These are phyloP conservation scores for Chaetothyriales sp. DNA, from an alignment of 2,329 filamentous ascomycete species.

Conservation along the genomic window DNA sequence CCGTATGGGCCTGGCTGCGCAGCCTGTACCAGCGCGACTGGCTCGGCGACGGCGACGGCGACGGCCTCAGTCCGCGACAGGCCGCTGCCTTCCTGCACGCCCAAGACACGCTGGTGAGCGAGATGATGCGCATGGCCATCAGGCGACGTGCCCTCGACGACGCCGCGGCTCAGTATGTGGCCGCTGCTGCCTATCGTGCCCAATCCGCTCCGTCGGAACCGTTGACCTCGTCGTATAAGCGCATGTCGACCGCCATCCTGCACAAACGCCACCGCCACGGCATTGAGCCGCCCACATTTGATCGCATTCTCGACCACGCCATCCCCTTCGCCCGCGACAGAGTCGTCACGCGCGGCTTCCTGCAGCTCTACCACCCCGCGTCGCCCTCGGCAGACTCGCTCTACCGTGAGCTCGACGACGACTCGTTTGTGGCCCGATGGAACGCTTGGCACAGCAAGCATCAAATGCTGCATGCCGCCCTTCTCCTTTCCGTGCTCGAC, in stretches of 20 bases:
- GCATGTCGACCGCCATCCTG: constrained; percentile 22
- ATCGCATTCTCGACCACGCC: constrained; percentile 21
- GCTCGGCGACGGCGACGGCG: not conserved
- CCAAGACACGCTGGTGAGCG: constrained; percentile 12
- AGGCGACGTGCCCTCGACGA: constrained; percentile 8
- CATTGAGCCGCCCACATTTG: constrained; percentile 22
- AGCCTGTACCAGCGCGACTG: constrained; percentile 10
- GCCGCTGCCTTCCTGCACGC: constrained; percentile 7
- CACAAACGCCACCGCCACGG: constrained; percentile 16
- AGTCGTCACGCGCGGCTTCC: constrained; percentile 20
- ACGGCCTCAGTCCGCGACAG: not conserved
- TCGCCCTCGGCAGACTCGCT: constrained; percentile 19
- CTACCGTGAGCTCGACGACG: constrained; percentile 5
- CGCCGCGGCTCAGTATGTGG: constrained; percentile 14
- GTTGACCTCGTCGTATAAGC: not conserved
- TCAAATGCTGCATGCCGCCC: constrained; percentile 17
- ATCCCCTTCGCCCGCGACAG: constrained; percentile 15
- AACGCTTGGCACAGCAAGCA: constrained; percentile 7
- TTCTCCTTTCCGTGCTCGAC: constrained; percentile 25
- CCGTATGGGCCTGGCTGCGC: constrained; percentile 17
- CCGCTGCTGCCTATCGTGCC: constrained; percentile 10
- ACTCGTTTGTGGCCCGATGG: constrained; percentile 16
- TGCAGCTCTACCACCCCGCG: constrained; percentile 27
- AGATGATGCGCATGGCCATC: constrained; percentile 13
- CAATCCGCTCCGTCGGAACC: not conserved